Evolutionary conservation across 768 basidiomycete species (phyloP).

Genomic region (Agrocybe praecox): DNA sequence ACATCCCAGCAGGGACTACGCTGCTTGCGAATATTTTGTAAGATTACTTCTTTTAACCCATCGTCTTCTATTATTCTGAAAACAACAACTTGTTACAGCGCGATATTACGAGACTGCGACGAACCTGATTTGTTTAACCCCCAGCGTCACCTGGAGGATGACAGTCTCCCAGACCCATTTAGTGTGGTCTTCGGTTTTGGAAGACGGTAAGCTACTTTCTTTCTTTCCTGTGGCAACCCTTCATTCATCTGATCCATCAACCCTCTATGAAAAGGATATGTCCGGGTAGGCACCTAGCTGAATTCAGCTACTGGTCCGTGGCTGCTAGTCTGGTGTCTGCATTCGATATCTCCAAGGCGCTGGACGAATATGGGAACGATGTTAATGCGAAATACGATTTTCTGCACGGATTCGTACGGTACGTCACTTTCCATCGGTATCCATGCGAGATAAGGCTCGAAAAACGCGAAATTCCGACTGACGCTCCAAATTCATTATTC

Average conservation of each 20-base stretch:
- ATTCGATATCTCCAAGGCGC: conserved; percentile 43
- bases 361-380: conserved; percentile 44
- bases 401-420: conserved; percentile 49
- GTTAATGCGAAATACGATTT: conserved; percentile 41
- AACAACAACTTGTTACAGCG: conserved; percentile 26
- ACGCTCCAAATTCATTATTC: not conserved
- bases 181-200: conserved; percentile 61
- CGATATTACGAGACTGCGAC: conserved; percentile 44
- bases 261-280: conserved; percentile 43
- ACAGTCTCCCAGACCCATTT: conserved; percentile 43
- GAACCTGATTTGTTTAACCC: conserved; percentile 51
- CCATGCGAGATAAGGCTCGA: not conserved
- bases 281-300: conserved; percentile 57
- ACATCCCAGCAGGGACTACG: conserved; percentile 47
- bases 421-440: conserved; percentile 15
- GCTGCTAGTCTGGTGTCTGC: conserved; percentile 45
- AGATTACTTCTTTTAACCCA: conserved; percentile 16
- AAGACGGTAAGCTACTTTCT: conserved; percentile 38
- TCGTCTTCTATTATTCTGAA: not conserved
- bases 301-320: conserved; percentile 47
- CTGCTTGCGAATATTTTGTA: conserved; percentile 47
- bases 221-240: not conserved
- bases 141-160: conserved; percentile 47
- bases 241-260: not conserved
- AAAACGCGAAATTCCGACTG: not conserved